Conservation (phyloP, 176 grass and related monocot species). For the Dendrocalamus sinicus region DNA sequence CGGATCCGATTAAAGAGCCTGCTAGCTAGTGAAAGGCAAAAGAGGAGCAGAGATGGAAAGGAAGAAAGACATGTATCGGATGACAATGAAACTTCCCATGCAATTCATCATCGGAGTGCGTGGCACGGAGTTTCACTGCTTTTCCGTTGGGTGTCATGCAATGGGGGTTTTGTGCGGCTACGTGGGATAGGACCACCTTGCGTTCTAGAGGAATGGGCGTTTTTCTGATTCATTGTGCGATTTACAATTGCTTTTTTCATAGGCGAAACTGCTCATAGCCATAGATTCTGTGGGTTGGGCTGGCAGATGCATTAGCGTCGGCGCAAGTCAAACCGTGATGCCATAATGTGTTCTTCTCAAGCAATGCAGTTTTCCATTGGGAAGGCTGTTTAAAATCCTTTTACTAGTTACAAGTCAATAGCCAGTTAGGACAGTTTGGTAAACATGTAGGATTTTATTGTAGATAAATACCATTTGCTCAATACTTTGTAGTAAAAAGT, state of each 20-base stretch:
- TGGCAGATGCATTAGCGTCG: not conserved
- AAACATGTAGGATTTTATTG: not conserved
- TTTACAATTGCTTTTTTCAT: not conserved
- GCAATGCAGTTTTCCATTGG: not conserved
- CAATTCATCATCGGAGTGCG: slow-evolving; percentile 21
- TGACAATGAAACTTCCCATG: slow-evolving; percentile 29
- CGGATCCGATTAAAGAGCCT: slow-evolving; percentile 51
- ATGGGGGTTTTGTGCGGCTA: slow-evolving; percentile 1
- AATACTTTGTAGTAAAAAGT: not conserved
- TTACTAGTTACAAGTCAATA: not conserved
- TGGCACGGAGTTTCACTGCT: slow-evolving; percentile 35
- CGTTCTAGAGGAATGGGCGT: not conserved
- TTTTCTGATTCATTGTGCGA: slow-evolving; percentile 5
- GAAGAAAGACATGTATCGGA: not conserved
- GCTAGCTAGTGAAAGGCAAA: slow-evolving; percentile 54
- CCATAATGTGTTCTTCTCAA: not conserved
- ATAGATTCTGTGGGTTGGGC: slow-evolving; percentile 1
- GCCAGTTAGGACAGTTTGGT: not conserved
- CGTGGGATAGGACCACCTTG: slow-evolving; percentile 14
- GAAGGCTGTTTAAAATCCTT: not conserved
- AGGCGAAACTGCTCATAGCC: not conserved
- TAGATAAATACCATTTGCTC: not conserved
- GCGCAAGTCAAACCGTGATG: not conserved
- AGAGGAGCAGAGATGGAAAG: slow-evolving; percentile 8
- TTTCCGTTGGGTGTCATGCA: slow-evolving; percentile 13